These are phyloP conservation scores for Neurospora africana DNA, from an alignment of 495 filamentous ascomycete species.

Conservation along the genomic window DNA sequence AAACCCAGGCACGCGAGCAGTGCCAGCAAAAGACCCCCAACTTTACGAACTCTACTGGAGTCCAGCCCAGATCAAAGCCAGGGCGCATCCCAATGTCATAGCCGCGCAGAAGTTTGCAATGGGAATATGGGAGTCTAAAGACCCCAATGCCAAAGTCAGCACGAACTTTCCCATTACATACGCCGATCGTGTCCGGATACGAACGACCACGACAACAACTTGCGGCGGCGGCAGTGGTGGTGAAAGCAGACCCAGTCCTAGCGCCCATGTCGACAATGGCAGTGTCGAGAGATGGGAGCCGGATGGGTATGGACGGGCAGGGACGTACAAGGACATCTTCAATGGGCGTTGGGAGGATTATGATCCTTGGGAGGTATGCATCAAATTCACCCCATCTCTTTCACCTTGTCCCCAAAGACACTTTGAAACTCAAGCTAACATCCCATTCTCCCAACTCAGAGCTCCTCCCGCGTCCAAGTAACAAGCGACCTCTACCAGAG, in stretches of 20 bases:
- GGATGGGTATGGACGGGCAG: conserved; percentile 59
- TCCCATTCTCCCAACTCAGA: conserved; percentile 11
- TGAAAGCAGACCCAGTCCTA: background rate
- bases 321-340: conserved; percentile 61
- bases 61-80: conserved; percentile 58
- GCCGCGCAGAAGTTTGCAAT: conserved; percentile 65
- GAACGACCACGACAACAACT: conserved; percentile 9
- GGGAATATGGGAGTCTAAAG: conserved; percentile 60
- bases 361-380: conserved; percentile 59
- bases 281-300: conserved; percentile 82
- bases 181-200: conserved; percentile 67
- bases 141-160: conserved; percentile 51
- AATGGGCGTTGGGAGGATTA: conserved; percentile 71
- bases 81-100: conserved; percentile 63
- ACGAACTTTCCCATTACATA: conserved; percentile 56
- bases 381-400: background rate
- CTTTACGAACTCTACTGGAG: conserved; percentile 84
- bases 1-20: conserved; percentile 35
- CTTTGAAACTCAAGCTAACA: background rate
- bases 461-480: conserved; percentile 54
- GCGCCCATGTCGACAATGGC: conserved; percentile 64
- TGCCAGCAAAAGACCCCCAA: conserved; percentile 39
- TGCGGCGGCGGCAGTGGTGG: background rate
- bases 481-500: conserved; percentile 74
- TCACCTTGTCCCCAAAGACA: background rate